These are phyloP conservation scores for Tieghemiomyces parasiticus DNA, from an alignment of 192 early-diverging fungal genomes.

Conservation along the genomic window DNA sequence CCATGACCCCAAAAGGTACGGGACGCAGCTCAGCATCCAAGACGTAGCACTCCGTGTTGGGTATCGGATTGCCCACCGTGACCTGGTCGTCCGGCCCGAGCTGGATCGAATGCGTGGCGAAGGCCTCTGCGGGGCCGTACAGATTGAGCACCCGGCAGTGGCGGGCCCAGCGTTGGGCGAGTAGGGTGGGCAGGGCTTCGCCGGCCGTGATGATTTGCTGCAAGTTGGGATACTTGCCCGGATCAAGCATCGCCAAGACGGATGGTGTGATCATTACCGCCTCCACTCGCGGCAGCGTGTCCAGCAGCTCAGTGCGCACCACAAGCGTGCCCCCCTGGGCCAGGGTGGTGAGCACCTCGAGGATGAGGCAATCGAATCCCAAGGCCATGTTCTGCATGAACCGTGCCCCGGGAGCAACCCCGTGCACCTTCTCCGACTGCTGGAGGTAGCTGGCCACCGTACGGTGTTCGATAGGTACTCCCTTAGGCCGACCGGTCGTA, in stretches of 20 bases:
- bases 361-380: not conserved
- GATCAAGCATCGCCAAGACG: not conserved
- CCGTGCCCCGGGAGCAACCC: not conserved
- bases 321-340: not conserved
- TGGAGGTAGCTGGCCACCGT: not conserved
- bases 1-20: slow-evolving; percentile 17
- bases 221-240: not conserved
- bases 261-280: not conserved
- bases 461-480: not conserved
- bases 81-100: not conserved
- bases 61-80: slow-evolving; percentile 14
- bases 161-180: not conserved
- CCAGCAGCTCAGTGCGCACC: not conserved
- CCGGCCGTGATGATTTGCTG: not conserved
- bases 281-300: not conserved
- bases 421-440: not conserved
- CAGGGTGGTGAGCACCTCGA: not conserved
- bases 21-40: slow-evolving; percentile 12
- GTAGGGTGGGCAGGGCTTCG: not conserved
- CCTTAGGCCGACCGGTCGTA: not conserved
- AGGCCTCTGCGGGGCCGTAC: not conserved
- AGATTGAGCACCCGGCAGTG: not conserved
- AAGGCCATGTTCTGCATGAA: not conserved
- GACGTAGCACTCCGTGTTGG: slow-evolving; percentile 15
- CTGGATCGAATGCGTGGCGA: not conserved